Evolutionary conservation across 257 asterid species (phyloP).

Genomic region (Apocynum venetum): DNA sequence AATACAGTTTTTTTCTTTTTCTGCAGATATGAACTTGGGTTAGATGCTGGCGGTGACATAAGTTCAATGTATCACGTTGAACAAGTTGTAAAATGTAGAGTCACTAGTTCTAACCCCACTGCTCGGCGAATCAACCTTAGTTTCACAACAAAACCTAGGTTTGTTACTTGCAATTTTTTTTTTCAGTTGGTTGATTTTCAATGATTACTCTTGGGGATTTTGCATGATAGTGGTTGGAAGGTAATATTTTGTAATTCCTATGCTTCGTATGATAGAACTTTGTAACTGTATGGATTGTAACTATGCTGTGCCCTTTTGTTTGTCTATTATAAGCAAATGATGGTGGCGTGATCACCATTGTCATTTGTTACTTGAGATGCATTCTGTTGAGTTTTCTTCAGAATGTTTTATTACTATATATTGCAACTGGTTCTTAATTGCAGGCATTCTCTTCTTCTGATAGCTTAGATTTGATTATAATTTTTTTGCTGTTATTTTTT

Average conservation of each 20-base stretch:
- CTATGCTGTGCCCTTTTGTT: not conserved
- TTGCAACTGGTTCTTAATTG: not conserved
- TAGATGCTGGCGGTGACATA: conserved; percentile 73
- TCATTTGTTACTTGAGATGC: not conserved
- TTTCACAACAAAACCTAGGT: conserved; percentile 79
- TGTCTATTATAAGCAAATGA: not conserved
- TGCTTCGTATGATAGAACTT: not conserved
- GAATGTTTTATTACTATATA: not conserved
- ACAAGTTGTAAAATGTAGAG: conserved; percentile 96
- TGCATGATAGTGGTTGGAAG: not conserved
- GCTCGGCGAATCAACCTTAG: conserved; percentile 74
- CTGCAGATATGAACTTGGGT: conserved; percentile 90
- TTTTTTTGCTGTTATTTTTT: not conserved
- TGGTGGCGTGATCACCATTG: not conserved
- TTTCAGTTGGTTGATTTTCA: conserved; percentile 11
- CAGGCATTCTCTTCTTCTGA: not conserved
- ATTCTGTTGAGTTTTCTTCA: not conserved
- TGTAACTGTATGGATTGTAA: not conserved
- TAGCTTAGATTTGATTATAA: not conserved
- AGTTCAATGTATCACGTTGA: conserved; percentile 83
- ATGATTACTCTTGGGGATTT: not conserved
- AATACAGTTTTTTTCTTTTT: conserved; percentile 21
- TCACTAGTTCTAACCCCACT: conserved; percentile 58
- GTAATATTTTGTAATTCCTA: not conserved
- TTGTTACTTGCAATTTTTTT: conserved; percentile 21